Evolutionary conservation across 2,329 filamentous ascomycete genomes (phyloP), one percentile per base, ranked within the genome.

Genomic region (Pseudogymnoascus sp.): DNA sequence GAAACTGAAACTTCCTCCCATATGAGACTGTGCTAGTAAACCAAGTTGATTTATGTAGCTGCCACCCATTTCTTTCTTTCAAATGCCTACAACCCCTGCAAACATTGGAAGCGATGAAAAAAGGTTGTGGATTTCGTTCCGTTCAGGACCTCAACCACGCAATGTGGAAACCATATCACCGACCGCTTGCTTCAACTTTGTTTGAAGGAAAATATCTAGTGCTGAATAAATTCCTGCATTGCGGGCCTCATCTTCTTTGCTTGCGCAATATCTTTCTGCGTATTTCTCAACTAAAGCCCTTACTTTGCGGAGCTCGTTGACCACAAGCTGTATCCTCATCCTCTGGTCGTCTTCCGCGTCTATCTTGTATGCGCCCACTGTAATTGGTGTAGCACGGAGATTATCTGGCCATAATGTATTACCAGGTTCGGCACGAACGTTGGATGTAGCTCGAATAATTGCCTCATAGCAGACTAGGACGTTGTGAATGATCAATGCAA

Each of bases 281-380:
- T 57, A 57, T 57, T 57, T 57, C 29, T 57, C 51, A 21, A 57
- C 51, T 14, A 57, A 7, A 12, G 29, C 51, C 29, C 29, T 57
- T 57, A 57, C 51, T 57, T 57, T 57, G n/a, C 51, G 51, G 16
- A 57, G 51, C 51, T 57, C 51, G 29, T 57, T 57, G 10, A 34
- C 51, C 10, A 57, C 51, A 12, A 57, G 51, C 29, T 57, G 51
- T 57, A 57, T 57, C 21, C 29, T 57, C 51, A 57, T 57, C 16
- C 51, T 57, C 11, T 57, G 51, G 8, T 57, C 51, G 51, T 57
- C 51, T 36, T 57, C 51, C 8, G 51, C 51, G 12, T 57, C 51
- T 57, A 57, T 57, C 29, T 57, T 57, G 16, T 57, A 57, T n/a
- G 51, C 51, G 10, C 51, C 51, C 5, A 57, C 51, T 36, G 51